A percentile compares a stretch with the other conserved stretches of the same genome.
These are phyloP conservation scores for Colletotrichum graminicola DNA, from an alignment of 2,329 filamentous ascomycete genomes.

Conservation along the genomic window DNA sequence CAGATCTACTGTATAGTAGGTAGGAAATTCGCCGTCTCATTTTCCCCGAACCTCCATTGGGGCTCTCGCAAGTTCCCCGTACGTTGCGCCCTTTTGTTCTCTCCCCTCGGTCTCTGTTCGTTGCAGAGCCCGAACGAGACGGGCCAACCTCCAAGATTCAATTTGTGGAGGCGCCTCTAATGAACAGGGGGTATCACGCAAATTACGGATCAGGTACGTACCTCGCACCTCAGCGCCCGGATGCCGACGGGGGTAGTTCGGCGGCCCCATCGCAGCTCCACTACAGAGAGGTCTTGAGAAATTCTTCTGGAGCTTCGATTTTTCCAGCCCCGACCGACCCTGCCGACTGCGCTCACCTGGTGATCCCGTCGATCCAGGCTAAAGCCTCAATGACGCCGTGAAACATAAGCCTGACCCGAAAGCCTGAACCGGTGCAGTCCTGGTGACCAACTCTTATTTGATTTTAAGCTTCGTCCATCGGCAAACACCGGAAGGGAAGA, in stretches of 20 bases:
- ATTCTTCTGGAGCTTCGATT: conserved; percentile 39
- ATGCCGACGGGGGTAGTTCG: conserved; percentile 27
- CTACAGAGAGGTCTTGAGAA: conserved; percentile 10
- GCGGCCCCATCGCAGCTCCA: conserved; percentile 31
- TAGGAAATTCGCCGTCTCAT: conserved; percentile 8
- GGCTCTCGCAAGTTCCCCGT: conserved; percentile 20
- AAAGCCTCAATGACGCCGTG: conserved; percentile 39
- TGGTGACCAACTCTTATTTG: conserved; percentile 24
- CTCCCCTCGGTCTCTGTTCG: conserved; percentile 26
- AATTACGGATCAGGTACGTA: conserved; percentile 24
- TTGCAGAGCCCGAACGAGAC: conserved; percentile 24
- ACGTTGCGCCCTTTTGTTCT: conserved; percentile 1
- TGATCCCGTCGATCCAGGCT: conserved; percentile 32
- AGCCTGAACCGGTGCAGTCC: conserved; percentile 15
- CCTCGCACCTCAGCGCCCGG: neutral
- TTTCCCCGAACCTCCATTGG: conserved; percentile 16
- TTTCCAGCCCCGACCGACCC: conserved; percentile 34
- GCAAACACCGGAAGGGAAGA: conserved; percentile 15
- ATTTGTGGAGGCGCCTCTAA: conserved; percentile 1
- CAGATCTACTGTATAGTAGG: too few relatives aligned
- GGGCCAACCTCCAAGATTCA: conserved; percentile 9
- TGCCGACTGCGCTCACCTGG: conserved; percentile 24
- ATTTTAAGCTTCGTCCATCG: neutral
- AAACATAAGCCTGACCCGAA: conserved; percentile 24
- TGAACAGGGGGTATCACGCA: neutral